Base-by-base conservation (phyloP, 129 eudicot species). In the Erigeron canadensis region DNA sequence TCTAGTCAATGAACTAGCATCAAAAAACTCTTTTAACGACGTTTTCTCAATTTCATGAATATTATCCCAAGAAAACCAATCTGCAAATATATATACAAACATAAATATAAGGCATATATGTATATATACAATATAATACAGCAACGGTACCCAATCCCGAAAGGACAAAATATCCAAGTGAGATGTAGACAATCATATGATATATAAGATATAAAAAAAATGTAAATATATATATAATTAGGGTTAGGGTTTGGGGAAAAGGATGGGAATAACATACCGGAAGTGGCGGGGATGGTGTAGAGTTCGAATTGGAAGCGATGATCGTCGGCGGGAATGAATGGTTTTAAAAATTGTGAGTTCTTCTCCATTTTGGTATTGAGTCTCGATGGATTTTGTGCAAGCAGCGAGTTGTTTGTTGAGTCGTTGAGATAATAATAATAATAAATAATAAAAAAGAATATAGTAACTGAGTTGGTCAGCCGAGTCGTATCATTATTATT, bases 11-110 rank as follows among this genome's bases (percentile, higher is more conserved):
- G 99, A 90, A 63, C 72, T 75, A 5, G 84, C 88, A 70, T 90
- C 94, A 83, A 95, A 90, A 62, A 95, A 95, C 50, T 88, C 97
- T 17, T 86, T 62, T 50, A 90, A 79, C 0, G 91, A 82, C 13
- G 65, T 5, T 47, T 80, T 84, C 79, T 95, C 99, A 5, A 75
- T 76, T 53, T 95, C 91, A 74, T 95, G 99, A 34, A 95, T 95
- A 61, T 82, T 86, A 41, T 83, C 79, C 99, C 97, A 95, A 0
- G 87, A 75, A 64, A 95, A 95, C 99, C 99, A 95, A 75, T 80
- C 99, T 91, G 77, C 22, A 40, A 5, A 42, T 7, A 23, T 0
- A 21, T 34, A 23, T 0, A 21, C 34, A 62, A n/a, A 45, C 1
- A 70, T n/a, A 56, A 13, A 69, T 41, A 28, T 39, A 38, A 39